A percentile compares a stretch with the other conserved stretches of the same genome.
Evolutionary conservation across 441 rosid genomes (phyloP).

Genomic region (Breynia disticha): DNA sequence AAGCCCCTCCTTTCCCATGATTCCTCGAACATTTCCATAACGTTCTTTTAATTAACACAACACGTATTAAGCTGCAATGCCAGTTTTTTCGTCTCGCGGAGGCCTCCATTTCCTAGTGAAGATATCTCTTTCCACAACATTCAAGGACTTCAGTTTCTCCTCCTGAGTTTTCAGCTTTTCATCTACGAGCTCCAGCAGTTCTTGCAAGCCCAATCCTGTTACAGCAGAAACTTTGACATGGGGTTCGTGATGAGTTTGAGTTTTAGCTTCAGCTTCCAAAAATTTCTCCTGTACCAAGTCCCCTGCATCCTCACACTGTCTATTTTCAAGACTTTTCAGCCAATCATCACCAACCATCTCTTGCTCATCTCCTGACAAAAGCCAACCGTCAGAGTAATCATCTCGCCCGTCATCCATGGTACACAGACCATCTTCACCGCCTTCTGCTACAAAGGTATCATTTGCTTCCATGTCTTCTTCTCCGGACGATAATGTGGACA

Average conservation of each 20-base stretch:
- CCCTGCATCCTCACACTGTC: constrained; percentile 15
- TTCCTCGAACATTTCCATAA: too few relatives aligned
- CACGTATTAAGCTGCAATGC: constrained; percentile 28
- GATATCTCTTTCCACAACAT: constrained; percentile 29
- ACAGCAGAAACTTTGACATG: constrained; percentile 61
- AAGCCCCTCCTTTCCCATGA: too few relatives aligned
- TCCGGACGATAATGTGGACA: constrained; percentile 13
- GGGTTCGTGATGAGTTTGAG: constrained; percentile 23
- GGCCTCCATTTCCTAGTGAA: constrained; percentile 73
- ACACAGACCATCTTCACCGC: constrained; percentile 8
- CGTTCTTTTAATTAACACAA: too few relatives aligned
- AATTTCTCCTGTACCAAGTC: constrained; percentile 11
- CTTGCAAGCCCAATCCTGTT: constrained; percentile 67
- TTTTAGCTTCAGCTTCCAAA: constrained; percentile 13
- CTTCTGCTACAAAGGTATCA: background rate
- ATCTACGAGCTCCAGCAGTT: constrained; percentile 50
- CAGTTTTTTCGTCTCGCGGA: constrained; percentile 28
- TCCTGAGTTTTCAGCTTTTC: constrained; percentile 41
- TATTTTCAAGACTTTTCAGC: constrained; percentile 24
- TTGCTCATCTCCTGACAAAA: constrained; percentile 34
- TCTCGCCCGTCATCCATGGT: constrained; percentile 20
- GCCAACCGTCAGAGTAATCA: constrained; percentile 34
- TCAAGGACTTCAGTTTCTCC: constrained; percentile 24
- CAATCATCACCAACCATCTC: constrained; percentile 19
- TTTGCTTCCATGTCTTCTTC: background rate